Base-by-base conservation (phyloP, 805 yeast species). In the Zygosaccharomyces gambellarensis region DNA sequence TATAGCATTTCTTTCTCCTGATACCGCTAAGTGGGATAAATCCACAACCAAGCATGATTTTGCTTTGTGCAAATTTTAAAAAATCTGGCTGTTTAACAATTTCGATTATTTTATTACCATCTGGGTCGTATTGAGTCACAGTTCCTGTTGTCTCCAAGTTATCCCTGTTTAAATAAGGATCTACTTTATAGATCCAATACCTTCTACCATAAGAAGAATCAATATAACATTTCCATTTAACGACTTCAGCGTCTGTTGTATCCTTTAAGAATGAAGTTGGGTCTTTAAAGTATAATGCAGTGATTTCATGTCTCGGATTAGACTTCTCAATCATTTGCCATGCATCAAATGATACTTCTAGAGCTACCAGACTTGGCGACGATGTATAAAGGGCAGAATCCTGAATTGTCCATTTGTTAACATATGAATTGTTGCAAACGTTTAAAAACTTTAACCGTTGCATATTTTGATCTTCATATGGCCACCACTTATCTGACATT, bases 181-280 rank as follows among this genome's bases (percentile, higher is more conserved):
- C 72, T 14, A 71, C 67, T 60, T 76, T 79, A 65, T 81, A 84
- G 14, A 89, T 64, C 96, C 96, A 89, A 10, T 87, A 83, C 52
- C 97, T 74, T 52, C 96, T 74, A 4, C 95, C 95, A 58, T 61
- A 71, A 22, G 71, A 74, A 54, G 65, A 59, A 52, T 64, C 70
- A 6, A 66, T 51, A 52, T 62, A 66, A 47, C 70, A 66, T 49
- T 58, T 62, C 70, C 70, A 66, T 39, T 58, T 65, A 3, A 61
- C 54, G 1, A 49, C 19, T 27, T 58, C 60, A 2, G 59, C 59
- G 21, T 52, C 50, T 3, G 59, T 43, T 12, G 49, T 48, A 47
- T 62, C 66, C 46, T 56, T 56, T 8, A 62, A 51, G 12, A 59
- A 32, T 3, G 63, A 55, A 11, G 46, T 50, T 5, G 59, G 54